Evolutionary conservation across 2,329 filamentous ascomycete genomes (phyloP).

Genomic region (Neurospora crassa): DNA sequence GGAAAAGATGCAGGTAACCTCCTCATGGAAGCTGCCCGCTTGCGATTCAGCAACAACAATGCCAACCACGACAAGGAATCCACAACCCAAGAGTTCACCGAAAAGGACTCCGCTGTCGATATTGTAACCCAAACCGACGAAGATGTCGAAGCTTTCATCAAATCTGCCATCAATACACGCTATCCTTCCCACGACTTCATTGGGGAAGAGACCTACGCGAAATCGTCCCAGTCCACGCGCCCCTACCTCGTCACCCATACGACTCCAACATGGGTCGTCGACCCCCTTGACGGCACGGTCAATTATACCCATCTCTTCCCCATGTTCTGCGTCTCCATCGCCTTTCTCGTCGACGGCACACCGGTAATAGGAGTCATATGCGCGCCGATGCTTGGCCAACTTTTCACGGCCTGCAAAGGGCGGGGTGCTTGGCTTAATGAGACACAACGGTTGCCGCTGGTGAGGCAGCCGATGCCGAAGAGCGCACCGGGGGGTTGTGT

Average conservation of each 20-base stretch:
- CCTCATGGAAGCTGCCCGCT: constrained; percentile 53
- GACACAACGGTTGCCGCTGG: constrained; percentile 51
- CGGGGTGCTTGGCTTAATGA: constrained; percentile 62
- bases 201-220: constrained; percentile 68
- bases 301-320: constrained; percentile 75
- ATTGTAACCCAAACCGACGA: constrained; percentile 70
- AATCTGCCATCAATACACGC: constrained; percentile 42
- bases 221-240: constrained; percentile 45
- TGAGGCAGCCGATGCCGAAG: constrained; percentile 51
- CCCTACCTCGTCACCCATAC: constrained; percentile 54
- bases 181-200: constrained; percentile 60
- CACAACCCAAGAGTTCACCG: constrained; percentile 32
- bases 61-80: constrained; percentile 9
- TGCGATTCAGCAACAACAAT: constrained; percentile 35
- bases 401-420: constrained; percentile 58
- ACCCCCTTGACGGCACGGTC: constrained; percentile 70
- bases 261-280: constrained; percentile 63
- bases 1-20: constrained; percentile 61
- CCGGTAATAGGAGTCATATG: constrained; percentile 64
- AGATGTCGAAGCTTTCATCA: constrained; percentile 65
- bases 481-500: constrained; percentile 60
- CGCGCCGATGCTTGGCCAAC: constrained; percentile 59
- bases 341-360: constrained; percentile 47
- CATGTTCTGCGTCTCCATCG: constrained; percentile 75
- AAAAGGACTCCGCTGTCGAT: constrained; percentile 70